These are phyloP conservation scores for Coemansia pectinata DNA, from an alignment of 192 early-diverging fungal species.

Conservation along the genomic window DNA sequence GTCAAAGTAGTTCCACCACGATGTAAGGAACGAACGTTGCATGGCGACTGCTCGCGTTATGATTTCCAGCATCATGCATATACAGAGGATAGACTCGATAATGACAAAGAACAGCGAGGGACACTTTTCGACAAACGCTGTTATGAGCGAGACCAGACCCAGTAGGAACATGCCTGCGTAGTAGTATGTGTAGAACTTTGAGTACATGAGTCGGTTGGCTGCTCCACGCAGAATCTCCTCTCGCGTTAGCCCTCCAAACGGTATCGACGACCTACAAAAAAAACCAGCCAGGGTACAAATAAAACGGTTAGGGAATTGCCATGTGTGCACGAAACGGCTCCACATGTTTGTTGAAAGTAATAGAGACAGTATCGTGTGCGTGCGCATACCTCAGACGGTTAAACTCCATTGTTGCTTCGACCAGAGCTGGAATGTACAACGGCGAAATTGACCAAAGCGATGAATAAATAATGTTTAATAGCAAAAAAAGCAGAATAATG, in stretches of 20 bases:
- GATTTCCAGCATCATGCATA: constrained; percentile 77
- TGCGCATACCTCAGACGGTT: constrained; percentile 30
- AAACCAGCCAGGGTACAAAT: not conserved
- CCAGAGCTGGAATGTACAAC: not conserved
- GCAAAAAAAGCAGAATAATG: not conserved
- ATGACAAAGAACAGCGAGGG: constrained; percentile 69
- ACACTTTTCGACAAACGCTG: constrained; percentile 47
- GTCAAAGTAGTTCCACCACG: constrained; percentile 75
- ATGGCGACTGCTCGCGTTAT: constrained; percentile 64
- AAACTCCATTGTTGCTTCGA: constrained; percentile 28
- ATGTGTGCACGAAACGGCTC: not conserved
- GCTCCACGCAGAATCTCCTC: constrained; percentile 58
- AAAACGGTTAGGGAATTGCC: not conserved
- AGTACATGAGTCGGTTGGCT: constrained; percentile 63
- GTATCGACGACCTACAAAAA: constrained; percentile 26
- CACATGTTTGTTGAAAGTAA: not conserved
- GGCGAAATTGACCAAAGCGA: not conserved
- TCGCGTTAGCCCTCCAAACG: constrained; percentile 46
- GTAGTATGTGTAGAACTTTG: constrained; percentile 59
- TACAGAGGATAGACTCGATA: constrained; percentile 69
- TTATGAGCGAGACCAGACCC: constrained; percentile 55
- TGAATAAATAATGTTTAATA: not conserved
- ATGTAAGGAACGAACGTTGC: constrained; percentile 54
- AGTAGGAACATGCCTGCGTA: constrained; percentile 56
- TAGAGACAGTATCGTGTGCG: not conserved